phyloP scores from a whole-genome alignment of 257 asterid species.

The Solanum sejunctum region DNA sequence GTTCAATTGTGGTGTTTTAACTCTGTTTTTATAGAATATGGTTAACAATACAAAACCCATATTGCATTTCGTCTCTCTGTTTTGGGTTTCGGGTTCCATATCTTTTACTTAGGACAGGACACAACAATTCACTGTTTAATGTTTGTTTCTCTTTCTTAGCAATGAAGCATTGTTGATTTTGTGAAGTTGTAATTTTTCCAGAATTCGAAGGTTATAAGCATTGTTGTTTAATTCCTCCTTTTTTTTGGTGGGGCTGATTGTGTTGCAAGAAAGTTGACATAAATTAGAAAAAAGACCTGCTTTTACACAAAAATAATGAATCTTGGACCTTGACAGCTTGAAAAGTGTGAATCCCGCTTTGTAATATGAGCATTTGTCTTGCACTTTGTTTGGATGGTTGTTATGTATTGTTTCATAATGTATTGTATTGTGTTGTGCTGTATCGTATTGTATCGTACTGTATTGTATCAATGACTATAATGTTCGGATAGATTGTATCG shows the following conservation, averaged over 20 bases:
- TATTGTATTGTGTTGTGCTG: too few species aligned
- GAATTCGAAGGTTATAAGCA: background rate
- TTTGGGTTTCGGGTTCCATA: background rate
- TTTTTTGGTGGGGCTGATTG: background rate
- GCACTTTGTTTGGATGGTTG: too few species aligned
- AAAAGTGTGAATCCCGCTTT: background rate
- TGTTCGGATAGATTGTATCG: too few species aligned
- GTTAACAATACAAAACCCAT: background rate
- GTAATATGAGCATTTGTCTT: background rate
- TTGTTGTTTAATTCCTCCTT: background rate
- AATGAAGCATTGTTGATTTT: background rate
- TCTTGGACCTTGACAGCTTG: background rate
- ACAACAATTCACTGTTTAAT: background rate
- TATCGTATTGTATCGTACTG: too few species aligned
- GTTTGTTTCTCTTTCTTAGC: background rate
- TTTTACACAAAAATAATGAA: background rate
- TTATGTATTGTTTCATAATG: too few species aligned
- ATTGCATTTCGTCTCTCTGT: background rate
- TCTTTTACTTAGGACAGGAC: background rate
- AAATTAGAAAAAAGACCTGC: background rate
- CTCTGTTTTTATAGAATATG: background rate
- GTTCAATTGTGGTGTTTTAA: background rate
- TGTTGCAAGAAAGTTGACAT: background rate
- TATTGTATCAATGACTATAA: too few species aligned
- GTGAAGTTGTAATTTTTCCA: background rate